These are phyloP conservation scores for Dactylellina parvicollis DNA, from an alignment of 2,329 filamentous ascomycete genomes.

Conservation along the genomic window DNA sequence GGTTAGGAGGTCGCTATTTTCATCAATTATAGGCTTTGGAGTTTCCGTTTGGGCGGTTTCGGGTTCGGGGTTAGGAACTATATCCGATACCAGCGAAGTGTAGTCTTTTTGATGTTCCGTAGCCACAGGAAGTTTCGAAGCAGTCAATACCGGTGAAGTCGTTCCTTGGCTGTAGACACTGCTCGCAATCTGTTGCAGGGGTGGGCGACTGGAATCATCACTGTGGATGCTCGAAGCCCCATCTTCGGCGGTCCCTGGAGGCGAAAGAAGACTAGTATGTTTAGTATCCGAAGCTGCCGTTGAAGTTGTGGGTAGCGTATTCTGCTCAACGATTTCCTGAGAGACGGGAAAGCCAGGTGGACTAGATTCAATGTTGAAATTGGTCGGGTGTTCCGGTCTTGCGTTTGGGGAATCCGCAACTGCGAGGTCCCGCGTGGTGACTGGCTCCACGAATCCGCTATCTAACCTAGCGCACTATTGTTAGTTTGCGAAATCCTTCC, in stretches of 20 bases:
- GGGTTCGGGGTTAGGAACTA: slow-evolving; percentile 22
- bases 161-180: slow-evolving; percentile 22
- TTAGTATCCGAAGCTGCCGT: slow-evolving; percentile 9
- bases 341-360: slow-evolving; percentile 2
- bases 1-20: slow-evolving; percentile 25
- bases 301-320: not conserved
- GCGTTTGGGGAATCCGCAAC: slow-evolving; percentile 11
- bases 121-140: slow-evolving; percentile 2
- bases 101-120: slow-evolving; percentile 31
- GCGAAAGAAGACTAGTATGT: slow-evolving; percentile 9
- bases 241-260: slow-evolving; percentile 6
- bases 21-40: slow-evolving; percentile 5
- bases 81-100: slow-evolving; percentile 32
- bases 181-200: slow-evolving; percentile 32
- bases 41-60: not conserved
- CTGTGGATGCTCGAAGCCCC: slow-evolving; percentile 40
- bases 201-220: slow-evolving; percentile 32
- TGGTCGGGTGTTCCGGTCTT: slow-evolving; percentile 16
- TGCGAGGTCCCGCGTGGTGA: slow-evolving; percentile 30
- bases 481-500: slow-evolving; percentile 15
- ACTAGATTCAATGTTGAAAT: slow-evolving; percentile 21
- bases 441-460: slow-evolving; percentile 44
- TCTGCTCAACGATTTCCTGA: not conserved
- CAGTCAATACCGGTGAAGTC: slow-evolving; percentile 11
- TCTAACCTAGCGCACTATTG: slow-evolving; percentile 18